phyloP scores from a whole-genome alignment of 805 yeast genomes.

The Candida peoriensis region DNA sequence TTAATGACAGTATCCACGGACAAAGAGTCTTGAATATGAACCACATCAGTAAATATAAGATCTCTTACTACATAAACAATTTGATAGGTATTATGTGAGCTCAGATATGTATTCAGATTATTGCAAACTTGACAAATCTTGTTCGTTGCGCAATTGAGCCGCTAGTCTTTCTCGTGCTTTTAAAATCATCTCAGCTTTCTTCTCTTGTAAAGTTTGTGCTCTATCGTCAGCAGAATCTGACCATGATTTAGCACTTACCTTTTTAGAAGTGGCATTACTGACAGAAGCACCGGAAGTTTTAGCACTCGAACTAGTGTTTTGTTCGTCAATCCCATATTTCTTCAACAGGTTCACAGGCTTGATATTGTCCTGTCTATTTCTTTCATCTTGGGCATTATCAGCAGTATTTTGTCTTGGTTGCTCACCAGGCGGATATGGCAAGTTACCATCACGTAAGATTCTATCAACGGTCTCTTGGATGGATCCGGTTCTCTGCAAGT shows the following conservation, averaged over 20 bases:
- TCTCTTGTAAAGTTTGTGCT: constrained; percentile 38
- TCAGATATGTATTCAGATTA: background rate
- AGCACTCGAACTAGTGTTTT: constrained; percentile 11
- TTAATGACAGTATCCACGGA: constrained; percentile 5
- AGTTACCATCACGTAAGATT: constrained; percentile 53
- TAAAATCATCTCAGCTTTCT: constrained; percentile 53
- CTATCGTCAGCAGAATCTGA: constrained; percentile 37
- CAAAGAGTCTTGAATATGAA: constrained; percentile 1
- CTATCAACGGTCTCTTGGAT: constrained; percentile 78
- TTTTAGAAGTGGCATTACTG: constrained; percentile 1
- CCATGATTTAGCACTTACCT: constrained; percentile 32
- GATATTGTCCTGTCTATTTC: constrained; percentile 19
- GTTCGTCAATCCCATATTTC: constrained; percentile 39
- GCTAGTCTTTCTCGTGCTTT: constrained; percentile 58
- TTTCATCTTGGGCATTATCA: constrained; percentile 13
- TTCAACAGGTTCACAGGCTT: constrained; percentile 31
- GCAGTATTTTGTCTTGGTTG: constrained; percentile 14
- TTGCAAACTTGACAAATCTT: constrained; percentile 18
- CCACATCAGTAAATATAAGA: background rate
- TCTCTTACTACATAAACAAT: background rate
- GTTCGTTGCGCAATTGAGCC: constrained; percentile 23
- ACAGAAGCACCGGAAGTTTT: constrained; percentile 1
- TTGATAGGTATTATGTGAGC: background rate
- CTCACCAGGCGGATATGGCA: constrained; percentile 51
- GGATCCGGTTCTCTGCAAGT: constrained; percentile 70